Evolutionary conservation across 495 filamentous ascomycete genomes (phyloP).

Genomic region (Hypoxylon rickii): DNA sequence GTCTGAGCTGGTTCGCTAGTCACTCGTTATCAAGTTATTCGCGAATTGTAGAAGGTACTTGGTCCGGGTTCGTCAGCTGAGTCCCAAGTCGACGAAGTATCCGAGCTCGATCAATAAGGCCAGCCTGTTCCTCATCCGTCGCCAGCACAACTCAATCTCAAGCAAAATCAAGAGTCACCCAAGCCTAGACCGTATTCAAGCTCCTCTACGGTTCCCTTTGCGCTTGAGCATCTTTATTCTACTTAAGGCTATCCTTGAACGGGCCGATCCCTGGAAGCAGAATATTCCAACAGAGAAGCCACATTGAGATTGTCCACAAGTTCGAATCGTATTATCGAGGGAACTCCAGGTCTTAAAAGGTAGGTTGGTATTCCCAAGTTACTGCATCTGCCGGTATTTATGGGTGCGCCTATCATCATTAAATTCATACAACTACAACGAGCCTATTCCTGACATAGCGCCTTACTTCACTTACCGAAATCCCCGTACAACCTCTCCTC

Average conservation of each 20-base stretch:
- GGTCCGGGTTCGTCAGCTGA: background rate
- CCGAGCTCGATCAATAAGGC: no score
- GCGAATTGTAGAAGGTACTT: conserved; percentile 12
- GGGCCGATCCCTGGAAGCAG: no score
- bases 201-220: no score
- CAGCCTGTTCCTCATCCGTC: background rate
- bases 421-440: background rate
- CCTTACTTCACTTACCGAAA: background rate
- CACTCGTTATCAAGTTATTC: conserved; percentile 38
- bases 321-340: background rate
- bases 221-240: no score
- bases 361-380: conserved; percentile 3
- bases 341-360: conserved; percentile 14
- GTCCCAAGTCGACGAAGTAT: background rate
- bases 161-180: background rate
- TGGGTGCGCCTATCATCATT: background rate
- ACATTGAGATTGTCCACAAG: background rate
- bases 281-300: background rate
- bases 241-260: no score
- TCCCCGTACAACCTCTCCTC: background rate
- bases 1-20: conserved; percentile 29
- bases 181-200: background rate
- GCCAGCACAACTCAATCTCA: background rate
- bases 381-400: background rate
- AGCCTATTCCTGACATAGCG: background rate